Evolutionary conservation across 1,139 yeast genomes (phyloP).

Genomic region (Debaryomyces psychrophilus): DNA sequence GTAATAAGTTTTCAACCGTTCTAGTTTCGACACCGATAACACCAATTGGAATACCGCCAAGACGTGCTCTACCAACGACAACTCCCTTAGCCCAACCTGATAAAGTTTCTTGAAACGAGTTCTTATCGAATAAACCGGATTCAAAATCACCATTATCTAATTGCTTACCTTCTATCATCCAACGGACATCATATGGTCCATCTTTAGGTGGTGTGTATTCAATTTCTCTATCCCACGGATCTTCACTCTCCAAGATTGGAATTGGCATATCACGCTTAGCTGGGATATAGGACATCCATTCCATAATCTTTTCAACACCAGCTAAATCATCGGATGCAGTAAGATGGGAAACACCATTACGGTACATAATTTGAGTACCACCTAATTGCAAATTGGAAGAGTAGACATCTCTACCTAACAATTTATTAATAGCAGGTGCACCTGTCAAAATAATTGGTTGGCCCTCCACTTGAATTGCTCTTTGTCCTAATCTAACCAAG

Average conservation of each 20-base stretch:
- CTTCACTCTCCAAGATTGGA: constrained; percentile 82
- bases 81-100: constrained; percentile 99
- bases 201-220: constrained; percentile 75
- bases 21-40: constrained; percentile 95
- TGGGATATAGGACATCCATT: constrained; percentile 96
- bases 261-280: constrained; percentile 89
- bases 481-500: constrained; percentile 95
- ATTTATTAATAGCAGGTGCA: constrained; percentile 97
- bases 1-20: constrained; percentile 81
- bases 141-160: constrained; percentile 70
- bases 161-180: constrained; percentile 88
- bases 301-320: constrained; percentile 92
- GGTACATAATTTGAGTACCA: constrained; percentile 98
- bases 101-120: constrained; percentile 94
- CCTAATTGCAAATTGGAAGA: constrained; percentile 96
- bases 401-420: constrained; percentile 95
- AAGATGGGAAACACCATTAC: constrained; percentile 95
- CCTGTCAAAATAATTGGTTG: constrained; percentile 98
- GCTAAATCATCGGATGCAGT: constrained; percentile 95
- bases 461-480: constrained; percentile 98
- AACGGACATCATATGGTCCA: constrained; percentile 87
- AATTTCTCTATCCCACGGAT: constrained; percentile 91
- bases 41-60: constrained; percentile 98
- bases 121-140: constrained; percentile 86
- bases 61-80: constrained; percentile 96